Percentiles rank a stretch among this genome's conserved stretches.
phyloP scores from a whole-genome alignment of 2,329 filamentous ascomycete species.

The Cordyceps cicadae region DNA sequence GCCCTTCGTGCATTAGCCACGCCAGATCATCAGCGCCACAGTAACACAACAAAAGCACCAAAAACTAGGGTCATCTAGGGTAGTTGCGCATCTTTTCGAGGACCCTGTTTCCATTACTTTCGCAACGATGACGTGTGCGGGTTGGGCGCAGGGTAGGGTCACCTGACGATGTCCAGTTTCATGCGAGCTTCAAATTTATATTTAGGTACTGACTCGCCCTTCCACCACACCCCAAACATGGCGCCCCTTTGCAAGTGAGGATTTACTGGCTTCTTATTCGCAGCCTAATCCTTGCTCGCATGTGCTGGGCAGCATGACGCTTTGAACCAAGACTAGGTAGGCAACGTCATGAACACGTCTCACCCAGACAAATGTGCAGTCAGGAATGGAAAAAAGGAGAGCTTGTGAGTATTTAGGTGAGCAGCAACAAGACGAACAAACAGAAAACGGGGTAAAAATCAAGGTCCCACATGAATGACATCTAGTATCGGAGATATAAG shows the following conservation, averaged over 20 bases:
- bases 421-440: neutral
- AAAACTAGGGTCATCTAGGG: neutral
- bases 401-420: neutral
- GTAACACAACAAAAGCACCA: neutral
- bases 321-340: neutral
- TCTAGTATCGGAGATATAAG: neutral
- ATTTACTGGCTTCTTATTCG: neutral
- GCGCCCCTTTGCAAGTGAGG: neutral
- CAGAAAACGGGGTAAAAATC: neutral
- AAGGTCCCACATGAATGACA: neutral
- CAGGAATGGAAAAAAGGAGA: neutral
- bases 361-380: neutral
- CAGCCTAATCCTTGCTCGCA: neutral
- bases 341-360: neutral
- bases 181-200: neutral
- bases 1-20: neutral
- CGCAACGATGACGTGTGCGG: neutral
- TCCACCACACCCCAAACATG: neutral
- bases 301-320: neutral
- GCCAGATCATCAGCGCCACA: neutral
- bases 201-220: neutral
- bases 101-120: neutral
- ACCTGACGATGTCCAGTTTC: neutral
- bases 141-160: neutral
- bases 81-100: neutral